phyloP scores from a whole-genome alignment of 352 stramenopile species.

The Phytophthora syringae region DNA sequence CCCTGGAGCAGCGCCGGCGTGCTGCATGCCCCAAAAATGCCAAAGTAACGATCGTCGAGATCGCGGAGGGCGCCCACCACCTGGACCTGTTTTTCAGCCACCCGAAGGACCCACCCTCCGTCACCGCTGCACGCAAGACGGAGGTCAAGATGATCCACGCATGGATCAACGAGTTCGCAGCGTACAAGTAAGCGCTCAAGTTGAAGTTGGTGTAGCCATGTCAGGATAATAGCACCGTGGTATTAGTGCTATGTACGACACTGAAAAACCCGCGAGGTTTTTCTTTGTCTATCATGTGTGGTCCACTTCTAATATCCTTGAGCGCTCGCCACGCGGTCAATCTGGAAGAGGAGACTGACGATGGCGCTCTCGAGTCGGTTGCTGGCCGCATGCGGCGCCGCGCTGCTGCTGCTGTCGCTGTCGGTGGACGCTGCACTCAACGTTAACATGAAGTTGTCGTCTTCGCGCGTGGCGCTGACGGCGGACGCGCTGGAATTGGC shows the following conservation, averaged over 20 bases:
- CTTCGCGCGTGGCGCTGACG: slow-evolving; percentile 56
- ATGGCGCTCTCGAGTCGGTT: slow-evolving; percentile 34
- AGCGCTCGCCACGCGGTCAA: slow-evolving; percentile 41
- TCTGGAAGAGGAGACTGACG: slow-evolving; percentile 27
- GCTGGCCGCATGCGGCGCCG: slow-evolving; percentile 29
- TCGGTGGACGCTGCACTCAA: slow-evolving; percentile 38
- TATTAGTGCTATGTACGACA: not conserved
- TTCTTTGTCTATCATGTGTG: not conserved
- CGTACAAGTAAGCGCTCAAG: slow-evolving; percentile 33
- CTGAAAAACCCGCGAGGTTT: not conserved
- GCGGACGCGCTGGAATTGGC: slow-evolving; percentile 52
- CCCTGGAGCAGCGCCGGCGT: slow-evolving; percentile 94
- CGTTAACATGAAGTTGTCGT: slow-evolving; percentile 50
- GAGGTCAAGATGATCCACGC: slow-evolving; percentile 82
- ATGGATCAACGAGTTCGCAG: slow-evolving; percentile 86
- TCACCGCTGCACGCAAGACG: slow-evolving; percentile 69
- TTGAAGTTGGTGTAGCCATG: slow-evolving; percentile 28
- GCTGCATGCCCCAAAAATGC: slow-evolving; percentile 55
- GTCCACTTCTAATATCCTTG: not conserved
- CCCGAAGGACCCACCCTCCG: slow-evolving; percentile 81
- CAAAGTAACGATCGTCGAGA: slow-evolving; percentile 70
- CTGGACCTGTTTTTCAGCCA: slow-evolving; percentile 94
- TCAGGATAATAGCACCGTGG: not conserved
- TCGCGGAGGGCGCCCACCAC: slow-evolving; percentile 88
- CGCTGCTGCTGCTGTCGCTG: slow-evolving; percentile 35